Conservation (phyloP, 495 filamentous ascomycete genomes). For the Neurospora sublineolata region DNA sequence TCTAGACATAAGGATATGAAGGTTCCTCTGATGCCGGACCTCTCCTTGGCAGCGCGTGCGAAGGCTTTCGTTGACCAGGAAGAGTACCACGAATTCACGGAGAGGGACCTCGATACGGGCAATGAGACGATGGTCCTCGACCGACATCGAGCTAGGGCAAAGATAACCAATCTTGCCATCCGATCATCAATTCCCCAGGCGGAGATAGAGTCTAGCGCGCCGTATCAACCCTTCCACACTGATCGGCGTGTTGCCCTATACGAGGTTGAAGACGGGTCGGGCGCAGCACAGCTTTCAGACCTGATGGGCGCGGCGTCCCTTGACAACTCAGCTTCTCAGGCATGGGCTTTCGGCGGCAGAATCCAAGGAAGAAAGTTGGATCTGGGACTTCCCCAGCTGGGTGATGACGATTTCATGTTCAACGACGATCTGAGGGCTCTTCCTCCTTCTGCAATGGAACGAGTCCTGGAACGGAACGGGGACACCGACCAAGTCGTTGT, state of each 20-base stretch:
- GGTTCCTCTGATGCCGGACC: conserved; percentile 45
- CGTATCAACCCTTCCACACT: conserved; percentile 85
- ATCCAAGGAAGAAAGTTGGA: conserved; percentile 52
- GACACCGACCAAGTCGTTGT: conserved; percentile 64
- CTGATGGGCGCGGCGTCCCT: conserved; percentile 19
- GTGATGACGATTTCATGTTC: conserved; percentile 43
- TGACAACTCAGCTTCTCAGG: conserved; percentile 17
- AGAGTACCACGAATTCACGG: conserved; percentile 36
- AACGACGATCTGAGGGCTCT: conserved; percentile 41
- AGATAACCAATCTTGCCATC: conserved; percentile 21
- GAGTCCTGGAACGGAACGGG: conserved; percentile 47
- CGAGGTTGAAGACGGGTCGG: conserved; percentile 35
- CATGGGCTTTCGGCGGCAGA: conserved; percentile 63
- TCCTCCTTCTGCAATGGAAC: conserved; percentile 45
- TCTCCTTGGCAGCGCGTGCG: conserved; percentile 30
- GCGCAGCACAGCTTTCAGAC: conserved; percentile 13
- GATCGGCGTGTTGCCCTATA: conserved; percentile 66
- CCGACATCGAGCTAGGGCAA: conserved; percentile 15
- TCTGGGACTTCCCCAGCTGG: conserved; percentile 35
- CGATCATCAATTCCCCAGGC: conserved; percentile 63
- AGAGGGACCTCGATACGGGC: conserved; percentile 31
- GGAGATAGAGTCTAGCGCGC: conserved; percentile 85
- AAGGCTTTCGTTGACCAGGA: conserved; percentile 35
- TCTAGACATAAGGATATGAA: conserved; percentile 53
- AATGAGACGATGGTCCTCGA: conserved; percentile 33